Conservation (phyloP, 768 basidiomycete genomes). For the Cystoderma amianthinum region DNA sequence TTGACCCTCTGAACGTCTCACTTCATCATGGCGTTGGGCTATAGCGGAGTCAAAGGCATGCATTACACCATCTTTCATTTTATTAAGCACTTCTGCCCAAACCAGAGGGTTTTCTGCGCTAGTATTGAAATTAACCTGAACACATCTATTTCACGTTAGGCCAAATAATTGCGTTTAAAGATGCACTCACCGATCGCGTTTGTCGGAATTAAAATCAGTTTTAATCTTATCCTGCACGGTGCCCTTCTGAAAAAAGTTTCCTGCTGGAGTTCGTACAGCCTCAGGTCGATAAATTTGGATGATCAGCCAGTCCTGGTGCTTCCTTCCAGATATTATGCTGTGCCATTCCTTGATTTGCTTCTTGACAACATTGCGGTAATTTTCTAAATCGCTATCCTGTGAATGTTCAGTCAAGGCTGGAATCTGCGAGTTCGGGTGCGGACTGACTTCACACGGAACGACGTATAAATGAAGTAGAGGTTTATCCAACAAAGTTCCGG, state of each 20-base stretch:
- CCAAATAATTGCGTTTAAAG: conserved; percentile 2
- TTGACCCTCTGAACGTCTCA: conserved; percentile 83
- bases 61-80: conserved; percentile 87
- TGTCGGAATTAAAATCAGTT: conserved; percentile 87
- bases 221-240: conserved; percentile 86
- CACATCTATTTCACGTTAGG: conserved; percentile 44
- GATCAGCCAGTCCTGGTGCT: conserved; percentile 92
- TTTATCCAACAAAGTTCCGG: conserved; percentile 73
- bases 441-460: conserved; percentile 78
- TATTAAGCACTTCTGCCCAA: conserved; percentile 85
- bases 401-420: too few species aligned
- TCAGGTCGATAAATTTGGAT: conserved; percentile 80
- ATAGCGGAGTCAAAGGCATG: conserved; percentile 78
- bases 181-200: conserved; percentile 65
- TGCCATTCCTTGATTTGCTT: conserved; percentile 96
- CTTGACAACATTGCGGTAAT: conserved; percentile 70
- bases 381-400: conserved; percentile 60
- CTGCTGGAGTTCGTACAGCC: conserved; percentile 39
- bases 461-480: conserved; percentile 86
- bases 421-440: too few species aligned
- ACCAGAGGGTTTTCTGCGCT: conserved; percentile 68
- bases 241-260: conserved; percentile 78
- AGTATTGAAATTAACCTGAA: conserved; percentile 72
- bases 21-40: conserved; percentile 80
- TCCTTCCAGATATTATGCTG: conserved; percentile 49